phyloP scores from a whole-genome alignment of 805 yeast species.

The Candida yuanshanica region DNA sequence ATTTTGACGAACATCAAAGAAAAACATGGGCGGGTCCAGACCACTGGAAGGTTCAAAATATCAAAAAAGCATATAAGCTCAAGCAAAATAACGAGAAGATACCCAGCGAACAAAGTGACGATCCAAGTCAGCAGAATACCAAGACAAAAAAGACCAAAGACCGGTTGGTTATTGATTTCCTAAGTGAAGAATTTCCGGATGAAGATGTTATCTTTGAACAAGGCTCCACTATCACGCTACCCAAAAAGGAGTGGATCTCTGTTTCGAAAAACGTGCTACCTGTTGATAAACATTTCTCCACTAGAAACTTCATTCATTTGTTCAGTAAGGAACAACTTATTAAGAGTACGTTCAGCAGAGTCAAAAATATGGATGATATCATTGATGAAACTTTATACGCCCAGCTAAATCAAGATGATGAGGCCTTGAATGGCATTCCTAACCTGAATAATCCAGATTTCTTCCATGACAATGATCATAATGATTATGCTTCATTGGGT shows the following conservation, averaged over 20 bases:
- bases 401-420: conserved; percentile 33
- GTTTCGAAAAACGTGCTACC: conserved; percentile 53
- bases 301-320: conserved; percentile 59
- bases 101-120: neutral
- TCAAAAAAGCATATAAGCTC: conserved; percentile 34
- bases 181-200: conserved; percentile 23
- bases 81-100: conserved; percentile 1
- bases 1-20: conserved; percentile 68
- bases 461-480: conserved; percentile 29
- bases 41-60: conserved; percentile 77
- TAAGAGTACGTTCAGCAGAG: conserved; percentile 29
- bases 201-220: conserved; percentile 36
- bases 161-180: conserved; percentile 38
- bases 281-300: conserved; percentile 66
- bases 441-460: conserved; percentile 33
- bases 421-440: conserved; percentile 4
- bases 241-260: conserved; percentile 37
- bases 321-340: conserved; percentile 59
- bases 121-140: conserved; percentile 4
- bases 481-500: conserved; percentile 16
- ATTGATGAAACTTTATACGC: conserved; percentile 73
- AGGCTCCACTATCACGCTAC: conserved; percentile 26
- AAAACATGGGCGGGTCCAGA: conserved; percentile 87
- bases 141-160: conserved; percentile 28
- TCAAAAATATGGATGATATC: conserved; percentile 23